Evolutionary conservation across 768 basidiomycete genomes (phyloP), one percentile per base, ranked within the genome.

Genomic region (Epithele typhae): DNA sequence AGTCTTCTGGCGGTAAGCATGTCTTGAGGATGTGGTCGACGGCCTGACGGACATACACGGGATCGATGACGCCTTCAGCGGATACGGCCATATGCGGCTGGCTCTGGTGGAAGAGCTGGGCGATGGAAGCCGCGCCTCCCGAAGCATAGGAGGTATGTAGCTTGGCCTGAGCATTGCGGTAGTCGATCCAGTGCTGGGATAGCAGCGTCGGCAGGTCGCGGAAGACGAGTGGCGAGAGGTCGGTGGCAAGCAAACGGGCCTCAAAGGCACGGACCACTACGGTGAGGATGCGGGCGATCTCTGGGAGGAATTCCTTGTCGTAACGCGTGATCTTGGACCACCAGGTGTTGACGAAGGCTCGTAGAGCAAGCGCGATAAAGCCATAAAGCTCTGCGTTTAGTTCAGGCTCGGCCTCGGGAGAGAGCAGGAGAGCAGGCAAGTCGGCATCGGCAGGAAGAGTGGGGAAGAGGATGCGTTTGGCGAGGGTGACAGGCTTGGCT

Each of bases 81-180:
- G 75, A 71, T 37, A 94, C 55, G 7, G 90, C 92, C 65, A 91
- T 83, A 63, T 94, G 92, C 11, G 90, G 84, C 54, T 95, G 91
- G 5, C 86, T 69, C 42, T 78, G 77, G 62, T 92, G 86, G 61
- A 93, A 94, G 46, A 92, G 74, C 53, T 75, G 71, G 1, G 81
- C 73, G 2, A 86, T 68, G 18, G 80, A 71, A 2, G 78, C 69
- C 1, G 82, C 78, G 17, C 81, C 83, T 1, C 83, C 84, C 1
- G 70, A 60, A 1, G 87, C 86, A 52, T 91, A 92, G 0, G 86
- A 82, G 0, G 85, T 81, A 50, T 72, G 71, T 3, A 77, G 61
- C 60, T 87, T 89, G 33, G 72, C 64, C 10, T 61, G 62, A 1
- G 84, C 89, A 61, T 75, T 78, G 48, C 84, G 83, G 64, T 83